Percentiles rank a stretch among this genome's conserved stretches.
These are phyloP conservation scores for Rhododendron ovatum DNA, from an alignment of 148 eudicot species.

Conservation along the genomic window DNA sequence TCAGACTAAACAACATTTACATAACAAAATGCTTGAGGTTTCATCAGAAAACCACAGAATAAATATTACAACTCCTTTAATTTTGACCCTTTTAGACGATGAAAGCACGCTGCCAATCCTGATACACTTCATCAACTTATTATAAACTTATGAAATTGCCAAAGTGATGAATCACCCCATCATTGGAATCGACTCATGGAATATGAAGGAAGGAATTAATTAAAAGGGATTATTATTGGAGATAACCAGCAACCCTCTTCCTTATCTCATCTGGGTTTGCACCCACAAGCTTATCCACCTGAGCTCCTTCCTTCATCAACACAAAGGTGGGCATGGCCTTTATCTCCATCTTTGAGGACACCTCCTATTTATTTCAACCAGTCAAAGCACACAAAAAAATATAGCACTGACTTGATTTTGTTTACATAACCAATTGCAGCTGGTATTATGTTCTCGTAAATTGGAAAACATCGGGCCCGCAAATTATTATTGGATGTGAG, in stretches of 20 bases:
- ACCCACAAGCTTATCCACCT: conserved; percentile 31
- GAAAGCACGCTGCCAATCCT: not conserved
- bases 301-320: conserved; percentile 28
- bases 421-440: too few relatives aligned
- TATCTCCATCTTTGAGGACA: conserved; percentile 28
- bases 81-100: not conserved
- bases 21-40: not conserved
- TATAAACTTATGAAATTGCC: not conserved
- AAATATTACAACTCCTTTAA: not conserved
- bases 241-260: conserved; percentile 20
- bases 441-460: too few relatives aligned
- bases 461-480: not conserved
- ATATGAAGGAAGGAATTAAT: not conserved
- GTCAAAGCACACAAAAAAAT: not conserved
- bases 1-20: not conserved
- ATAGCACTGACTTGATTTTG: not conserved
- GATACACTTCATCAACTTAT: not conserved
- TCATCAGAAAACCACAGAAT: not conserved
- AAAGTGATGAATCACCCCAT: not conserved
- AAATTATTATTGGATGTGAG: not conserved
- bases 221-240: not conserved
- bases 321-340: conserved; percentile 42
- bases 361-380: conserved; percentile 5
- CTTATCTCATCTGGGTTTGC: conserved; percentile 19
- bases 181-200: not conserved